Evolutionary conservation across 2,329 filamentous ascomycete species (phyloP).

Genomic region (Endoconidiophora polonica): DNA sequence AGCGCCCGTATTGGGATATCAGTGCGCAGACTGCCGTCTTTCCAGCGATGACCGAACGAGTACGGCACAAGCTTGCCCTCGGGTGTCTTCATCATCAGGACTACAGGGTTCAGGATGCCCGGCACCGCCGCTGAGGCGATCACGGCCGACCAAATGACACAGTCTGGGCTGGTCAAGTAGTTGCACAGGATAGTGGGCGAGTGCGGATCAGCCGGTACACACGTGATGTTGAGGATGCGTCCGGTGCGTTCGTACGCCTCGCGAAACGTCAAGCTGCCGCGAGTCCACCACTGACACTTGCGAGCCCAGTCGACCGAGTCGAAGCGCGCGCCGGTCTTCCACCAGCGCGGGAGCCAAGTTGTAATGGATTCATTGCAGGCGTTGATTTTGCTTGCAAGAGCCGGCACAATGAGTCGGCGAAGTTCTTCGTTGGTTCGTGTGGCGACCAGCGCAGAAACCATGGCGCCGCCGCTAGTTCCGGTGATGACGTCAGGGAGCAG

Average conservation of each 20-base stretch:
- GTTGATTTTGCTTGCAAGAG: slow-evolving; percentile 67
- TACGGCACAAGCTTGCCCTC: slow-evolving; percentile 71
- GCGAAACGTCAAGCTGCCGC: slow-evolving; percentile 80
- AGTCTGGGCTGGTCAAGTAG: slow-evolving; percentile 87
- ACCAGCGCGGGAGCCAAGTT: slow-evolving; percentile 73
- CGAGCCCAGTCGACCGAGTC: slow-evolving; percentile 85
- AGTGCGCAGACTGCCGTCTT: slow-evolving; percentile 83
- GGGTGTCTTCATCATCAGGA: slow-evolving; percentile 74
- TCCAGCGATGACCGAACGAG: slow-evolving; percentile 98
- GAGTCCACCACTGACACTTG: slow-evolving; percentile 75
- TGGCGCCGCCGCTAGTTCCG: slow-evolving; percentile 82
- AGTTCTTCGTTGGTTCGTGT: slow-evolving; percentile 88
- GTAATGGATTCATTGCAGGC: slow-evolving; percentile 65
- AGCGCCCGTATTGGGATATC: slow-evolving; percentile 90
- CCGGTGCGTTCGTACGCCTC: slow-evolving; percentile 92
- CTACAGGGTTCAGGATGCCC: slow-evolving; percentile 86
- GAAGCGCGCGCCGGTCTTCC: slow-evolving; percentile 81
- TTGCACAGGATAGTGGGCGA: slow-evolving; percentile 85
- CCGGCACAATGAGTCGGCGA: slow-evolving; percentile 67
- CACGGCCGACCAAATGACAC: slow-evolving; percentile 95
- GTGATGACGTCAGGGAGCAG: slow-evolving; percentile 88
- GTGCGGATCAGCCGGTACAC: slow-evolving; percentile 89
- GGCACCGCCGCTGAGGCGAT: slow-evolving; percentile 89
- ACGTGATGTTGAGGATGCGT: slow-evolving; percentile 86
- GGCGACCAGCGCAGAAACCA: slow-evolving; percentile 73